Evolutionary conservation across 768 basidiomycete species (phyloP).

Genomic region (Termitomyces sp.): DNA sequence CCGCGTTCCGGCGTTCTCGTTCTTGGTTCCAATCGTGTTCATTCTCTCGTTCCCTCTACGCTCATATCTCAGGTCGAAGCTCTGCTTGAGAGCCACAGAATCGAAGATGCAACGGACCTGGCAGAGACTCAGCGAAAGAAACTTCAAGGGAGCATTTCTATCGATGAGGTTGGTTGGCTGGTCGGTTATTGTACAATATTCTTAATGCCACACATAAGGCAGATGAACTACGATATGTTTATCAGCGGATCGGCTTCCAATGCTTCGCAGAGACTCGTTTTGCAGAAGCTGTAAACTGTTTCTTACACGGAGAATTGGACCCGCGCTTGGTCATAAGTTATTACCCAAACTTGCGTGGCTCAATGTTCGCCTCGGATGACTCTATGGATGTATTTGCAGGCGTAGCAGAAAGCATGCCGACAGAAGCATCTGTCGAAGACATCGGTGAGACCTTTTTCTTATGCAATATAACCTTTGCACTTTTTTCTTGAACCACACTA

Average conservation of each 20-base stretch:
- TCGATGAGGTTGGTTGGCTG: slow-evolving; percentile 46
- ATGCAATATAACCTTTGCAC: slow-evolving; percentile 9
- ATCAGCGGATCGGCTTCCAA: slow-evolving; percentile 78
- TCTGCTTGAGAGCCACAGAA: slow-evolving; percentile 55
- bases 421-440: slow-evolving; percentile 68
- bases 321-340: slow-evolving; percentile 78
- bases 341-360: slow-evolving; percentile 71
- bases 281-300: slow-evolving; percentile 73
- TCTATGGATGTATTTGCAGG: slow-evolving; percentile 71
- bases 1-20: slow-evolving; percentile 68
- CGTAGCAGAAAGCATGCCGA: slow-evolving; percentile 64
- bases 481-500: slow-evolving; percentile 4
- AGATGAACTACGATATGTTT: slow-evolving; percentile 73
- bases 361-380: slow-evolving; percentile 50
- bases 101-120: slow-evolving; percentile 60
- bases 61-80: slow-evolving; percentile 70
- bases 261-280: slow-evolving; percentile 78
- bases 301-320: slow-evolving; percentile 79
- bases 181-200: not conserved
- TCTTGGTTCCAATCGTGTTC: slow-evolving; percentile 52
- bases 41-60: slow-evolving; percentile 67
- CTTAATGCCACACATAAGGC: slow-evolving; percentile 26
- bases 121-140: slow-evolving; percentile 58
- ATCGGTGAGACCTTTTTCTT: slow-evolving; percentile 64
- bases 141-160: slow-evolving; percentile 43